A percentile compares a stretch with the other conserved stretches of the same genome.
These are phyloP conservation scores for Carallia brachiata DNA, from an alignment of 345 rosid genomes.

Conservation along the genomic window DNA sequence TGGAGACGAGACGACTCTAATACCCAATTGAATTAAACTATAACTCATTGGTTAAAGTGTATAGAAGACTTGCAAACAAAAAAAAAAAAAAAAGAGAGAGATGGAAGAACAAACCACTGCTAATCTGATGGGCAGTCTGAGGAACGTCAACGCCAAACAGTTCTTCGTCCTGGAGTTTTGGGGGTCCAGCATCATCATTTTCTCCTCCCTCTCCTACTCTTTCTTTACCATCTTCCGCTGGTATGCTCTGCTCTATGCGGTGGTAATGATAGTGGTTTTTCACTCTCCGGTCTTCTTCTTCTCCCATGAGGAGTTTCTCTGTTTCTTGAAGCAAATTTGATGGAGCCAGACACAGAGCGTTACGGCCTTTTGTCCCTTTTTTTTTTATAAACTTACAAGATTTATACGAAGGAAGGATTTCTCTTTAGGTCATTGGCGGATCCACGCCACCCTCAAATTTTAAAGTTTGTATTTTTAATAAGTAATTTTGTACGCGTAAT, in stretches of 20 bases:
- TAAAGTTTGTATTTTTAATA: too few species aligned
- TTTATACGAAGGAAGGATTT: too few species aligned
- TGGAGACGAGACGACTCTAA: too few species aligned
- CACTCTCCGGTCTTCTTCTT: conserved; percentile 2
- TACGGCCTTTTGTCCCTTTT: too few species aligned
- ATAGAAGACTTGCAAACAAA: not conserved
- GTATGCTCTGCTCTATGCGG: not conserved
- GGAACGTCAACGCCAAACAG: conserved; percentile 42
- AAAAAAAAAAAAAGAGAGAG: not conserved
- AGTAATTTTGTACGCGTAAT: too few species aligned
- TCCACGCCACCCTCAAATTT: too few species aligned
- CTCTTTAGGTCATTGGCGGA: too few species aligned
- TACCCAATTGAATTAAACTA: too few species aligned
- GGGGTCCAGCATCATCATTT: conserved; percentile 10
- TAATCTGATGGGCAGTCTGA: conserved; percentile 81
- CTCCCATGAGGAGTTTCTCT: conserved; percentile 23
- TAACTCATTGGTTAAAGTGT: not conserved
- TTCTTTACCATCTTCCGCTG: not conserved
- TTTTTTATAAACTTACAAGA: too few species aligned
- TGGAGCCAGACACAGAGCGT: conserved; percentile 19
- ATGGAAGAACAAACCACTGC: conserved; percentile 50
- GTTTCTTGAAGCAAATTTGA: conserved; percentile 7
- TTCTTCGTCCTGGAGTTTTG: conserved; percentile 29
- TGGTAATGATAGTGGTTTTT: not conserved
- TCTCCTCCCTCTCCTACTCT: conserved; percentile 9